phyloP scores from a whole-genome alignment of 2,329 filamentous ascomycete genomes.

The Fusarium nanum region DNA sequence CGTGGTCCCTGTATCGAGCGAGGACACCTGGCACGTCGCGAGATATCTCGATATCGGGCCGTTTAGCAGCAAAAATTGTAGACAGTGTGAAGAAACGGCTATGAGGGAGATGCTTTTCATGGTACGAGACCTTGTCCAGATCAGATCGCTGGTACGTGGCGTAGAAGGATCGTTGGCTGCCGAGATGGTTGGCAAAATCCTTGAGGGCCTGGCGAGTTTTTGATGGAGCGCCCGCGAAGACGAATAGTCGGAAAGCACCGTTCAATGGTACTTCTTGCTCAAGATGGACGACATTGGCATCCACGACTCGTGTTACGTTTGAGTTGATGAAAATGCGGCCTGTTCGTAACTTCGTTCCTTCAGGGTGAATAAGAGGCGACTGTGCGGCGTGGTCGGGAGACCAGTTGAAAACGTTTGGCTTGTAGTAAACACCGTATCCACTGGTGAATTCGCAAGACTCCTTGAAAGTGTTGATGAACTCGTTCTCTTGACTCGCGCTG shows the following conservation, averaged over 20 bases:
- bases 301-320: conserved; percentile 86
- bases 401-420: conserved; percentile 87
- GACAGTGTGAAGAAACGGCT: conserved; percentile 83
- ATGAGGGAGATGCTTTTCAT: conserved; percentile 88
- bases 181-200: conserved; percentile 75
- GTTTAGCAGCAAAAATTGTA: conserved; percentile 76
- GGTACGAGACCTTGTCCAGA: conserved; percentile 72
- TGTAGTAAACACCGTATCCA: conserved; percentile 90
- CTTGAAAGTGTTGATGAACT: conserved; percentile 91
- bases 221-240: conserved; percentile 80
- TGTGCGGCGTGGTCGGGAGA: conserved; percentile 76
- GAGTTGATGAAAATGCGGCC: conserved; percentile 82
- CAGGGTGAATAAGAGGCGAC: conserved; percentile 75
- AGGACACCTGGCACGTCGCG: conserved; percentile 77
- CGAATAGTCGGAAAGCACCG: conserved; percentile 85
- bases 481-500: conserved; percentile 68
- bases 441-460: conserved; percentile 91
- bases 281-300: conserved; percentile 89
- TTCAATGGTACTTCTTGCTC: conserved; percentile 92
- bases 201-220: conserved; percentile 71
- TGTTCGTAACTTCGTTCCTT: conserved; percentile 73
- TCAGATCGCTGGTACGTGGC: conserved; percentile 72
- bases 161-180: conserved; percentile 78
- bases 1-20: conserved; percentile 80
- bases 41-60: conserved; percentile 77